Evolutionary conservation across 208 protist genomes (phyloP).

Genomic region (Spongospora subterranea): DNA sequence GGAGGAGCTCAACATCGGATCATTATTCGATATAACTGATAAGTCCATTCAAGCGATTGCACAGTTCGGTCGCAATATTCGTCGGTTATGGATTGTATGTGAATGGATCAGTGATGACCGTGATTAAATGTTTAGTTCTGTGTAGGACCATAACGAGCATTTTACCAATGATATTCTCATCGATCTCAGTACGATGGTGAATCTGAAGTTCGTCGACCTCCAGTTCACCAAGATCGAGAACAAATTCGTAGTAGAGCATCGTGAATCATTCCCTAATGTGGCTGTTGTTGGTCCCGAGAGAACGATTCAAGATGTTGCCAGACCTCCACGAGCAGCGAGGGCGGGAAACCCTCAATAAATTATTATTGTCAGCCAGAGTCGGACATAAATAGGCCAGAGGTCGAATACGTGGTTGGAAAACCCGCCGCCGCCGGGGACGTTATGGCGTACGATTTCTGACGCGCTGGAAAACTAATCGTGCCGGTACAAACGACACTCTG

Average conservation of each 20-base stretch:
- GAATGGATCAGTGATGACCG: neutral
- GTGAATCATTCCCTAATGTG: conserved; percentile 39
- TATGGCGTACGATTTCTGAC: no score
- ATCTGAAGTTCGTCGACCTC: conserved; percentile 40
- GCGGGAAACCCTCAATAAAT: no score
- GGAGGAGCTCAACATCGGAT: conserved; percentile 29
- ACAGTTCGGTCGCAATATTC: conserved; percentile 23
- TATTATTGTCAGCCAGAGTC: no score
- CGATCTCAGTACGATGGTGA: conserved; percentile 48
- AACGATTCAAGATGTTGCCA: neutral
- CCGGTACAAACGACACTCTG: no score
- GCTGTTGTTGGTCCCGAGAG: neutral
- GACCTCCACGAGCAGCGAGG: no score
- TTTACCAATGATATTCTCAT: conserved; percentile 46
- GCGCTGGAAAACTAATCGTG: no score
- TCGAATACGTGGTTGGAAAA: no score
- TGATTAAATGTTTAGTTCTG: neutral
- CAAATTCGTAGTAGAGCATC: conserved; percentile 45
- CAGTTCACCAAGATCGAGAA: conserved; percentile 29
- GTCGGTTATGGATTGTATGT: neutral
- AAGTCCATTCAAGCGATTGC: conserved; percentile 26
- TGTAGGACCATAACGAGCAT: conserved; percentile 14
- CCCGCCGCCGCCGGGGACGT: no score
- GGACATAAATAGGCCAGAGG: no score
- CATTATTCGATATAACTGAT: conserved; percentile 47